A percentile compares a stretch with the other conserved stretches of the same genome.
Evolutionary conservation across 176 grass and related monocot genomes (phyloP).

Genomic region (Sorghum bicolor): DNA sequence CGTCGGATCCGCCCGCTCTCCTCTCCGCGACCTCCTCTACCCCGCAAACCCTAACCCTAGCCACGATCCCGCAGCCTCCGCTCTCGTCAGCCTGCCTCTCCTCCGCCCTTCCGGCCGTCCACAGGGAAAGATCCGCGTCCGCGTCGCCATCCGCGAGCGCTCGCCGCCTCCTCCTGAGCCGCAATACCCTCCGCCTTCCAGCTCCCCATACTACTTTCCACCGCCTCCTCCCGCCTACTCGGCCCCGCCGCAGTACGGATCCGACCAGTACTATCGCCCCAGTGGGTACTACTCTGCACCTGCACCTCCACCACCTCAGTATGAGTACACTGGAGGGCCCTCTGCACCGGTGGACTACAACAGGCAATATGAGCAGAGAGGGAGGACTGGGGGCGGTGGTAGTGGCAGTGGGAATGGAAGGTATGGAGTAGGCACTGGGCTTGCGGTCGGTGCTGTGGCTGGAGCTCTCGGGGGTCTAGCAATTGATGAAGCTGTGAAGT

Average conservation of each 20-base stretch:
- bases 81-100: constrained; percentile 61
- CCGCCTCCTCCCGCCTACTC: constrained; percentile 53
- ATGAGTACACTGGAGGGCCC: constrained; percentile 47
- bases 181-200: constrained; percentile 60
- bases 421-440: constrained; percentile 58
- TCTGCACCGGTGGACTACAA: constrained; percentile 76
- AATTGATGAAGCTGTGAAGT: constrained; percentile 63
- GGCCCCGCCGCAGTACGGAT: constrained; percentile 47
- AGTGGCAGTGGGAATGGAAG: constrained; percentile 28
- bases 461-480: constrained; percentile 56
- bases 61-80: constrained; percentile 28
- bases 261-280: constrained; percentile 53
- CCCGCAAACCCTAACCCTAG: constrained; percentile 49
- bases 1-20: constrained; percentile 66
- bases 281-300: constrained; percentile 50
- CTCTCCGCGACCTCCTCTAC: constrained; percentile 66
- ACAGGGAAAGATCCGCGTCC: constrained; percentile 80
- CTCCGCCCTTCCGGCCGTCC: constrained; percentile 82
- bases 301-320: constrained; percentile 19
- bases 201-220: constrained; percentile 58
- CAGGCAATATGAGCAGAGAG: constrained; percentile 45
- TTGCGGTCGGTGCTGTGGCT: constrained; percentile 65
- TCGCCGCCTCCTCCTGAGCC: constrained; percentile 52
- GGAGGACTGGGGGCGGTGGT: constrained; percentile 8
- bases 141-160: constrained; percentile 66